Percentiles rank a stretch among this genome's conserved stretches.
phyloP scores from a whole-genome alignment of 345 rosid species.

The Eucalyptus leucophloia region DNA sequence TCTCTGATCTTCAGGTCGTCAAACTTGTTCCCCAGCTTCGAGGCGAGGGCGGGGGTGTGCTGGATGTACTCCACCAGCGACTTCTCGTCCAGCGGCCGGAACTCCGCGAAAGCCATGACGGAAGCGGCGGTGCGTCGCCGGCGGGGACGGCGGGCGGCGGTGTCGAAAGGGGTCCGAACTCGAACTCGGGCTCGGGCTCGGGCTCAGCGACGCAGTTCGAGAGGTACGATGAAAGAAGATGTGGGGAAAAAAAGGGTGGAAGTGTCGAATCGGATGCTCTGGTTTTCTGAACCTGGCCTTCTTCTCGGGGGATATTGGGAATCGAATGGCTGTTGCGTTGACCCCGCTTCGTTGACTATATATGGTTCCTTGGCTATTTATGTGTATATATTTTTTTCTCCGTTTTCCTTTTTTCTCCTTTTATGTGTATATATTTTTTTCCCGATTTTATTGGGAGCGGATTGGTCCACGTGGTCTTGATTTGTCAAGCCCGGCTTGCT shows the following conservation, averaged over 20 bases:
- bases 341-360: neutral
- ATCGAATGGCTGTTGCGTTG: neutral
- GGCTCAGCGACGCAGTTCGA: neutral
- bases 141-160: neutral
- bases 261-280: neutral
- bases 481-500: neutral
- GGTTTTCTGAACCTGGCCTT: neutral
- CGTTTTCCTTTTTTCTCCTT: neutral
- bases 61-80: conserved; percentile 64
- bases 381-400: too few relatives aligned
- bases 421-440: neutral
- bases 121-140: neutral
- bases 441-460: neutral
- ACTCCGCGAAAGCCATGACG: conserved; percentile 53
- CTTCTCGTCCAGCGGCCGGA: conserved; percentile 59
- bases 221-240: neutral
- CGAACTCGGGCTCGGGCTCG: neutral
- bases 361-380: neutral
- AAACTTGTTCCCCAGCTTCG: conserved; percentile 37
- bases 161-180: neutral
- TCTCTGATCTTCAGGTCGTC: conserved; percentile 64
- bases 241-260: neutral
- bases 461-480: neutral
- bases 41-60: conserved; percentile 62
- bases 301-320: neutral